Percentiles rank a stretch among this genome's conserved stretches.
Evolutionary conservation across 257 asterid species (phyloP).

Genomic region (Salvia miltiorrhiza): DNA sequence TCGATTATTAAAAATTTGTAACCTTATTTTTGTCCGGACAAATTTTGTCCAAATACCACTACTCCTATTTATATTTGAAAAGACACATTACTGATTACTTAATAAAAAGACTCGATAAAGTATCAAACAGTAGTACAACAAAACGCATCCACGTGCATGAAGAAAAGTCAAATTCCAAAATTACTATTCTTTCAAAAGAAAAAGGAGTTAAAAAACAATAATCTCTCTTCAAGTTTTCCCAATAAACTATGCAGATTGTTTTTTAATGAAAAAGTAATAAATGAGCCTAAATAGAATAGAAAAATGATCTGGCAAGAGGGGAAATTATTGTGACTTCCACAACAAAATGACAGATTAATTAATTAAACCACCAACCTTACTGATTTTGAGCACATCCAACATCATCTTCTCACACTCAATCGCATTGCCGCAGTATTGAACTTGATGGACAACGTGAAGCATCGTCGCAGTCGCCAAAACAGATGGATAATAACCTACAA

Average conservation of each 20-base stretch:
- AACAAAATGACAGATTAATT: neutral
- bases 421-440: constrained; percentile 42
- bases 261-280: neutral
- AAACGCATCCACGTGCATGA: neutral
- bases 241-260: too few species aligned
- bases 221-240: too few species aligned
- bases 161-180: neutral
- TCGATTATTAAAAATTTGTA: too few species aligned
- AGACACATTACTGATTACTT: too few species aligned
- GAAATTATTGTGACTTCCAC: neutral
- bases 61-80: too few species aligned
- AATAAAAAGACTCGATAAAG: too few species aligned
- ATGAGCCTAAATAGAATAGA: too few species aligned
- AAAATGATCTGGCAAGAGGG: neutral
- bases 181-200: neutral
- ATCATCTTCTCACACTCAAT: constrained; percentile 52
- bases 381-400: constrained; percentile 48
- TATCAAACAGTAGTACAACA: neutral
- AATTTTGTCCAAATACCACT: too few species aligned
- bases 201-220: too few species aligned
- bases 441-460: constrained; percentile 57
- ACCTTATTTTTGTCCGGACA: too few species aligned
- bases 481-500: constrained; percentile 52
- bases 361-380: constrained; percentile 41
- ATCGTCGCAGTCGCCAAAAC: constrained; percentile 66